Evolutionary conservation across 768 basidiomycete species (phyloP), one percentile per base, ranked within the genome.

Genomic region (Rhodotorula sphaerocarpa): DNA sequence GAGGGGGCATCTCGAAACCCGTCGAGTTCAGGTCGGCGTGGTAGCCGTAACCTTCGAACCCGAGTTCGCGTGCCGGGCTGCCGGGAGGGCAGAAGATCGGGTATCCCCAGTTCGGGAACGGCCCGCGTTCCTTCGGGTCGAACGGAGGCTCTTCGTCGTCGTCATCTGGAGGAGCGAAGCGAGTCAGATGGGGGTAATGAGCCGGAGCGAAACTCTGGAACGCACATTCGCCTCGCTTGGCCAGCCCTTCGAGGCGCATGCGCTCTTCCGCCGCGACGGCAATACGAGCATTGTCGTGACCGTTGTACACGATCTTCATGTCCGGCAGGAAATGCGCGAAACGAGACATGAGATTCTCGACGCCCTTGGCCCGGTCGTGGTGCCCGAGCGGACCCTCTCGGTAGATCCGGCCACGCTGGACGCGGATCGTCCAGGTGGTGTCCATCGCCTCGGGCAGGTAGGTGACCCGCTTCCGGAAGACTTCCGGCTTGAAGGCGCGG

Each of bases 251-350:
- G 12, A 72, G 56, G 33, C 71, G 41, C 30, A 52, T 43, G 46
- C 70, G 57, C 52, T 72, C 71, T 48, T 71, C 70, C 31, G 61
- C 66, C 2, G 70, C 52, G 12, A 71, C 50, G 5, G 62, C 63
- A 20, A 66, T 50, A 30, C 72, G 27, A 10, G 72, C 69, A 12
- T 52, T 65, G 50, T 73, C 71, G 58, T 70, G 69, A 0, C 72
- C 71, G 53, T 72, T 72, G 70, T 73, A 72, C 25, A 65, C 58
- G 50, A 70, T 64, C 31, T 55, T 59, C 63, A 72, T 67, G 36
- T 73, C 71, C 25, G 72, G 71, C 18, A 73, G 45, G 30, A 44
- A 46, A 48, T 66, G 61, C 41, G 52, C 58, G 43, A 66, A 72
- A 14, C 70, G 47, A 52, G 55, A 36, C 53, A 70, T 66, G 30